A percentile compares a stretch with the other conserved stretches of the same genome.
phyloP scores from a whole-genome alignment of 1,284 basidiomycete genomes.

The Chalciporus sp. region DNA sequence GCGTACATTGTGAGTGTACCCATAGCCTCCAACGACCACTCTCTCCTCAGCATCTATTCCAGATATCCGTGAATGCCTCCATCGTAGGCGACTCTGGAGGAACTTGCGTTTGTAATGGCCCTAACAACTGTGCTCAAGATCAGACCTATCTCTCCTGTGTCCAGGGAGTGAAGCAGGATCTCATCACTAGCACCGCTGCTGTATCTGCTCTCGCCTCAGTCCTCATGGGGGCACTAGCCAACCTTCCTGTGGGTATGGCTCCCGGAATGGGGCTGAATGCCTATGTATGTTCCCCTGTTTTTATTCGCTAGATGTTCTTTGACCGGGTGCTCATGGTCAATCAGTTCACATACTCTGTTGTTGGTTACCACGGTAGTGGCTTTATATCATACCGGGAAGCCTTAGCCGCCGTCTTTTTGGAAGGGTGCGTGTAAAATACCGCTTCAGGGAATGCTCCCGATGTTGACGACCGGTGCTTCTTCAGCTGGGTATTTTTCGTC shows the following conservation, averaged over 20 bases:
- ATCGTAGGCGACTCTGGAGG: conserved; percentile 81
- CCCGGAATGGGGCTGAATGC: conserved; percentile 85
- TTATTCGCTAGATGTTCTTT: neutral
- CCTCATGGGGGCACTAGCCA: conserved; percentile 84
- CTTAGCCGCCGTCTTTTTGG: conserved; percentile 85
- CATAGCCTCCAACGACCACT: neutral
- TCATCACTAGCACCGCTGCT: conserved; percentile 80
- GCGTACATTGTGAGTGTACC: conserved; percentile 58
- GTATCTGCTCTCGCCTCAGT: conserved; percentile 75
- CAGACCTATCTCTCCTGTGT: conserved; percentile 66
- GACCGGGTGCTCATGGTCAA: neutral
- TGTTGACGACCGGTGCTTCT: conserved; percentile 4
- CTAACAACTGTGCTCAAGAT: conserved; percentile 58
- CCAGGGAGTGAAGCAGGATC: conserved; percentile 67
- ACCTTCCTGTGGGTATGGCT: conserved; percentile 82
- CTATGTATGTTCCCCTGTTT: conserved; percentile 54
- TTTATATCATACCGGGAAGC: conserved; percentile 80
- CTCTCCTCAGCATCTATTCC: conserved; percentile 1
- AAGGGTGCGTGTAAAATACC: conserved; percentile 55
- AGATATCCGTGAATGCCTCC: conserved; percentile 85
- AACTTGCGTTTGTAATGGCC: conserved; percentile 72
- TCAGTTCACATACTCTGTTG: conserved; percentile 87
- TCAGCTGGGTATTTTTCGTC: conserved; percentile 80
- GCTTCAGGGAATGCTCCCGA: neutral
- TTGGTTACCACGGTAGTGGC: conserved; percentile 81